Evolutionary conservation across 2,329 filamentous ascomycete species (phyloP).

Genomic region (Mycocentrospora acerina): DNA sequence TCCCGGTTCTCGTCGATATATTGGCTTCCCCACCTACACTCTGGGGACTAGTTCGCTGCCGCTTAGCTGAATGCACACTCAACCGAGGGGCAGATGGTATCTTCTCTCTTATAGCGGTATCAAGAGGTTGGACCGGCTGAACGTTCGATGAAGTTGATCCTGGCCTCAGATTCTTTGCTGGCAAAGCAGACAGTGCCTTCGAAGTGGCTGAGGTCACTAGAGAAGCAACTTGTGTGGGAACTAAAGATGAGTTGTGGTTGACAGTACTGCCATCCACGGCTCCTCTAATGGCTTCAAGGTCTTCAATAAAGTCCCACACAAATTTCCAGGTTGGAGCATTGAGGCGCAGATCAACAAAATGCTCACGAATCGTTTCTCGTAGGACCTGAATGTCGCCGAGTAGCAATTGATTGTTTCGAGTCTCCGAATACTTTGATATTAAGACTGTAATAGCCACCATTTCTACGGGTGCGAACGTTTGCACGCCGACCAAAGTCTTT

Average conservation of each 20-base stretch:
- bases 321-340: slow-evolving; percentile 29
- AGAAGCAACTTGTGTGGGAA: no score
- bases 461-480: slow-evolving; percentile 42
- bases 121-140: slow-evolving; percentile 4
- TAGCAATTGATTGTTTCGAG: slow-evolving; percentile 27
- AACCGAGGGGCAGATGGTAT: background rate
- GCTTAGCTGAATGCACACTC: slow-evolving; percentile 11
- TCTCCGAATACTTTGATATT: slow-evolving; percentile 34
- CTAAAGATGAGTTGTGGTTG: background rate
- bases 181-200: background rate
- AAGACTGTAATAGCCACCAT: slow-evolving; percentile 37
- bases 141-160: slow-evolving; percentile 6
- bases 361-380: slow-evolving; percentile 25
- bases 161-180: slow-evolving; percentile 8
- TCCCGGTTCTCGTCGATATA: no score
- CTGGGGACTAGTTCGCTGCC: slow-evolving; percentile 14
- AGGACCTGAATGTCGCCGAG: slow-evolving; percentile 33
- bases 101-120: slow-evolving; percentile 2
- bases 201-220: background rate
- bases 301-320: slow-evolving; percentile 35
- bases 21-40: background rate
- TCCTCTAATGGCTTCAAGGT: slow-evolving; percentile 28
- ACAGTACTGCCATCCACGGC: slow-evolving; percentile 25
- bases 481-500: slow-evolving; percentile 23
- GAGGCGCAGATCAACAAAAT: slow-evolving; percentile 32